Base-by-base conservation (phyloP, 2,329 filamentous ascomycete species). In the Stylonectria norvegica region DNA sequence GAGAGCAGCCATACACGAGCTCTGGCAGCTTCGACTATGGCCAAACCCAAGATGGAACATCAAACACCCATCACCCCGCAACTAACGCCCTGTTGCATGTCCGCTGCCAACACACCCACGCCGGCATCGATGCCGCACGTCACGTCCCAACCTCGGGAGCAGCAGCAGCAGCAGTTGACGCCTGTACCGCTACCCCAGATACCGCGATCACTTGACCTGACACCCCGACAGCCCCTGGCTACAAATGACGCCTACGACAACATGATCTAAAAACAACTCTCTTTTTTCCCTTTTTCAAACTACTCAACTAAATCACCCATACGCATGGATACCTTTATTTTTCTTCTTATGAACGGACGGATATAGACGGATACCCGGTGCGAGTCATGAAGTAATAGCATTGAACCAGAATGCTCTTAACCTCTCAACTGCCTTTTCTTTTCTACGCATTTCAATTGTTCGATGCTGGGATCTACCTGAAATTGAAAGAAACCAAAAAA, bases 1-100 rank as follows among this genome's bases (percentile, higher is more conserved):
- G 82, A 85, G 57, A 80, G 71, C 56, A 78, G 70, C 52, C 73
- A 80, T 51, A 67, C 65, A 5, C 67, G 71, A 42, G 52, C 58
- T 30, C 56, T 69, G 29, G 66, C 65, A 18, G 64, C 66, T 22
- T 60, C 68, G 19, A 67, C 64, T 38, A 69, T 69, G 57, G 60
- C 67, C 7, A 78, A 72, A 57, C 64, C 70, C 30, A 75, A 73
- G 57, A 58, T 62, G 17, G 72, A 78, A 49, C 59, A 65, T 18
- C 67, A 62, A 36, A 60, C 59, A 42, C 63, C 62, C 12, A 48
- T 53, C 28, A 60, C 59, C 5, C 55, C 62, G 7, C 60, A 62
- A 33, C 49, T 54, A 40, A 40, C 48, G 27, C 23, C 48, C 12
- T 40, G 49, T 18, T 55, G 60, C 14, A 43, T 51, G 35, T 47